Evolutionary conservation across 768 basidiomycete species (phyloP), one percentile per base, ranked within the genome.

Genomic region (Butyriboletus loyo): DNA sequence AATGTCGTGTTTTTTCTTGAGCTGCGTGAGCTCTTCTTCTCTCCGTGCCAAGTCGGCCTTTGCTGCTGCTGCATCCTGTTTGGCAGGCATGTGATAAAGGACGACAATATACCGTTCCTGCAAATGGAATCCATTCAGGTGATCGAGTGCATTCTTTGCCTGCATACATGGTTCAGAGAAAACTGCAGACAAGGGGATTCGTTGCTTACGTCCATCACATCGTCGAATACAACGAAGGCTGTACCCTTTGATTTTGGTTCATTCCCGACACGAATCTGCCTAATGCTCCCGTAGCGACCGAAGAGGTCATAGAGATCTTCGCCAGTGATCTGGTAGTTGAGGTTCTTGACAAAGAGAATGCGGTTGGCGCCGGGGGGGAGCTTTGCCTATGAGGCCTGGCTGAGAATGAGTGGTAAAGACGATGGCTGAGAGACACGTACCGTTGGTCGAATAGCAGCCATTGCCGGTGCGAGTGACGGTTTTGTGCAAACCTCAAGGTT

Each of bases 41-140:
- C 96, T 77, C 61, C 84, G 83, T 14, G 92, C 90, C 46, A 98
- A 73, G 60, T 98, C 96, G 21, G 92, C 90, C 66, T 97, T 97
- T 14, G 89, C 88, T 7, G 92, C 87, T 1, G 92, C 92, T 2
- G 92, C 92, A 62, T 95, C 92, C 64, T 95, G 92, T 70, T 94
- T 92, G n/a, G 92, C 87, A 34, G 94, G 92, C 86, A 98, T 96
- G 67, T 98, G 95, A 65, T 96, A 98, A 27, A 98, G 75, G 9
- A 98, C 96, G 52, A 99, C 96, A 48, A 99, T 96, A 72, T 98
- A 99, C 24, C 96, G 88, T 72, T 97, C 96, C 74, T 94, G 93
- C 53, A 99, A 71, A 74, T 99, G 96, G 75, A 99, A 99, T 40
- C 96, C 96, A 62, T 98, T 98, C 65, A 98, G 71, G 70, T 97